phyloP scores from a whole-genome alignment of 345 rosid species.

The Brassica cretica region DNA sequence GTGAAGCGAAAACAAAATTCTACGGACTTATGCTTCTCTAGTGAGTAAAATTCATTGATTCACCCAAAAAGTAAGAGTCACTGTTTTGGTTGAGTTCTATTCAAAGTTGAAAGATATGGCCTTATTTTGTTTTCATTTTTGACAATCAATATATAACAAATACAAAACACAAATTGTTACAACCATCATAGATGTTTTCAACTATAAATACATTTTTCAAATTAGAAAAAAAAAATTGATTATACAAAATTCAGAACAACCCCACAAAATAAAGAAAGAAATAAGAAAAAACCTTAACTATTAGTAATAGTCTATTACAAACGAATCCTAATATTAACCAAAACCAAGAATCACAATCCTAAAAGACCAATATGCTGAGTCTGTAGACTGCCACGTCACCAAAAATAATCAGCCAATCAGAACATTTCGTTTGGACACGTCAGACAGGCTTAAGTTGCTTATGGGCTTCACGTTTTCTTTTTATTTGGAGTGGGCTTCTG shows the following conservation, averaged over 20 bases:
- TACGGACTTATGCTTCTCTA: background rate
- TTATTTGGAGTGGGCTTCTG: too few species aligned
- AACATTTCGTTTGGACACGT: too few species aligned
- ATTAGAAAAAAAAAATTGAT: background rate
- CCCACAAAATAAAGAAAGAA: background rate
- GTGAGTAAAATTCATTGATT: background rate
- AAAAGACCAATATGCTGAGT: too few species aligned
- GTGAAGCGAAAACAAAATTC: background rate
- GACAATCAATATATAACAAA: background rate
- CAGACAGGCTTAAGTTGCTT: too few species aligned
- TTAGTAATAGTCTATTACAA: background rate
- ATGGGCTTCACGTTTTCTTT: too few species aligned
- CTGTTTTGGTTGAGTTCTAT: background rate
- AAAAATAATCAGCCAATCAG: too few species aligned
- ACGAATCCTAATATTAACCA: constrained; percentile 13
- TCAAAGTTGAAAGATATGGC: background rate
- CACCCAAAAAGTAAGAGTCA: background rate
- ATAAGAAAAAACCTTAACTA: background rate
- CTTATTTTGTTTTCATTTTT: background rate
- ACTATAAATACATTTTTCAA: constrained; percentile 2
- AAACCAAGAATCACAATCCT: background rate
- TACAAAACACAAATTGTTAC: background rate
- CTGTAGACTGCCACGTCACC: too few species aligned
- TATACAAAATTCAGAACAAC: background rate
- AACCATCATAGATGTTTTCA: background rate